These are phyloP conservation scores for Eurotiales sp. DNA, from an alignment of 2,329 filamentous ascomycete genomes.

Conservation along the genomic window DNA sequence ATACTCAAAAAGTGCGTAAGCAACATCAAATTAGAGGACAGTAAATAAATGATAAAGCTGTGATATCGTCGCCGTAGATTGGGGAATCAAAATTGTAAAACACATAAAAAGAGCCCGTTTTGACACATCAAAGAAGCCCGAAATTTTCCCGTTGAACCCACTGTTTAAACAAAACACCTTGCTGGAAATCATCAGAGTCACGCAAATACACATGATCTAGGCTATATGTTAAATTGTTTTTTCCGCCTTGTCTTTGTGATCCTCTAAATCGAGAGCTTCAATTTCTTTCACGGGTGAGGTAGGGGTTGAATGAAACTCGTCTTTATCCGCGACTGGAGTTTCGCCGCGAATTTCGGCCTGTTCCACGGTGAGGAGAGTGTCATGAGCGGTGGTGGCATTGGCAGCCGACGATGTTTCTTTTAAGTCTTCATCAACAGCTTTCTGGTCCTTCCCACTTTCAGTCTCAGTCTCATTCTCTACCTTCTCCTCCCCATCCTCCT, in stretches of 20 bases:
- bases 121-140: neutral
- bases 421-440: neutral
- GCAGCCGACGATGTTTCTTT: neutral
- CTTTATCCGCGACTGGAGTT: constrained; percentile 24
- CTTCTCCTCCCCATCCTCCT: neutral
- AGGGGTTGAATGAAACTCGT: constrained; percentile 41
- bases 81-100: constrained; percentile 6
- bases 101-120: neutral
- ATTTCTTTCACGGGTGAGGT: constrained; percentile 26
- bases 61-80: neutral
- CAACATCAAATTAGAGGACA: neutral
- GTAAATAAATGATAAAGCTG: neutral
- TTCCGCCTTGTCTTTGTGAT: constrained; percentile 16
- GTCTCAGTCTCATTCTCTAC: no score
- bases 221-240: neutral
- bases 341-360: constrained; percentile 19
- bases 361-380: neutral
- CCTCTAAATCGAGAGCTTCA: constrained; percentile 20
- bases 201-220: no score
- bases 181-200: neutral
- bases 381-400: neutral
- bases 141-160: neutral
- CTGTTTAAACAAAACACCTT: neutral
- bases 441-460: no score
- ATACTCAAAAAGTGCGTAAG: neutral